These are phyloP conservation scores for Pinus albicaulis DNA, from an alignment of 75 land plant genomes.

Conservation along the genomic window DNA sequence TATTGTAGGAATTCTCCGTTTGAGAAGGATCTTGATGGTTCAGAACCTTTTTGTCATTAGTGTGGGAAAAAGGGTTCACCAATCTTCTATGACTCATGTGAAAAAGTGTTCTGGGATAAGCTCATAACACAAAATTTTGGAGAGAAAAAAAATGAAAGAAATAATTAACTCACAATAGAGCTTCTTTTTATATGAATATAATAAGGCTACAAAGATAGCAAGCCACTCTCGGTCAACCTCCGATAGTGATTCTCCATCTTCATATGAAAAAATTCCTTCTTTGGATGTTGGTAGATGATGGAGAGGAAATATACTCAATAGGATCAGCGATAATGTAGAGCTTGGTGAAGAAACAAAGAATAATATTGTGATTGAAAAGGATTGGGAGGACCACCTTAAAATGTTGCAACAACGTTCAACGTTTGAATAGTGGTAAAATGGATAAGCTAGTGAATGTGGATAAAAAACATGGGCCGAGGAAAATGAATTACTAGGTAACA, in stretches of 20 bases:
- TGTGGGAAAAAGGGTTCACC: constrained; percentile 67
- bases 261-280: too few species aligned
- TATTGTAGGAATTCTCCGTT: constrained; percentile 32
- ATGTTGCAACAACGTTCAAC: constrained; percentile 55
- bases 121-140: constrained; percentile 72
- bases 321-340: constrained; percentile 85
- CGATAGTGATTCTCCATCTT: constrained; percentile 3
- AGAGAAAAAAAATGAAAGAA: constrained; percentile 26
- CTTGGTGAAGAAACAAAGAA: constrained; percentile 82
- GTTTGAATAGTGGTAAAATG: constrained; percentile 12
- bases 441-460: constrained; percentile 10
- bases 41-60: constrained; percentile 77
- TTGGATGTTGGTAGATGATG: too few species aligned
- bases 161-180: constrained; percentile 46
- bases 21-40: constrained; percentile 70
- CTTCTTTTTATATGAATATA: constrained; percentile 36
- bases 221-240: not conserved
- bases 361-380: constrained; percentile 91
- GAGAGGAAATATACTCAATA: constrained; percentile 58
- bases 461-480: constrained; percentile 15
- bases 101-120: constrained; percentile 55
- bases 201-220: not conserved
- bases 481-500: constrained; percentile 46
- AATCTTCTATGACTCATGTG: constrained; percentile 65
- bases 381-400: constrained; percentile 85